Percentiles rank a stretch among this genome's conserved stretches.
Evolutionary conservation across 345 rosid genomes (phyloP).

Genomic region (Punica granatum): DNA sequence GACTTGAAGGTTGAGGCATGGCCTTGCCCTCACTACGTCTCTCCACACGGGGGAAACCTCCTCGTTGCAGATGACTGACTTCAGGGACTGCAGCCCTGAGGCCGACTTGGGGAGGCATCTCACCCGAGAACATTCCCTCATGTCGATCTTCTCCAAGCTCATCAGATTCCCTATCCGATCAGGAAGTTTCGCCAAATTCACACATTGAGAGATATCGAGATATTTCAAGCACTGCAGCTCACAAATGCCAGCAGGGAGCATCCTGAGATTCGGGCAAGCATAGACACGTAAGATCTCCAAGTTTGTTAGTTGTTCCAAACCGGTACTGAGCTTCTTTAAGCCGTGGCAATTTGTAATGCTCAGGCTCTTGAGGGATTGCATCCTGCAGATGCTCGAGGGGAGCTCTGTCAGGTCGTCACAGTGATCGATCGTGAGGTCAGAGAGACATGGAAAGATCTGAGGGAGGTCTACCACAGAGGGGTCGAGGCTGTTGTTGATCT

Average conservation of each 20-base stretch:
- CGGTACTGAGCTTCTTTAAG: slow-evolving; percentile 38
- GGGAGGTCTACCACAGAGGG: slow-evolving; percentile 38
- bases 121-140: slow-evolving; percentile 67
- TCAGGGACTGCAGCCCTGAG: slow-evolving; percentile 38
- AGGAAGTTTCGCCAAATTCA: slow-evolving; percentile 52
- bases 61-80: slow-evolving; percentile 60
- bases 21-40: slow-evolving; percentile 30
- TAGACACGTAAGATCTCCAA: slow-evolving; percentile 55
- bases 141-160: slow-evolving; percentile 75
- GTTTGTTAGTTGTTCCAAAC: slow-evolving; percentile 40
- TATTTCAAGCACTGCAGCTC: slow-evolving; percentile 49
- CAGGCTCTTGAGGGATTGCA: slow-evolving; percentile 42
- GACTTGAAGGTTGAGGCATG: slow-evolving; percentile 50
- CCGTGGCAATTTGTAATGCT: slow-evolving; percentile 89
- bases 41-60: slow-evolving; percentile 60
- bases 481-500: slow-evolving; percentile 49
- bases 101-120: slow-evolving; percentile 38
- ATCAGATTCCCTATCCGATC: slow-evolving; percentile 42
- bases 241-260: slow-evolving; percentile 48
- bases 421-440: slow-evolving; percentile 68
- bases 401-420: slow-evolving; percentile 60
- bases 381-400: slow-evolving; percentile 47
- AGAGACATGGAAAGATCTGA: slow-evolving; percentile 49
- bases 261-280: slow-evolving; percentile 62
- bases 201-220: slow-evolving; percentile 74